Percentiles rank a stretch among this genome's conserved stretches.
Conservation (phyloP, 495 filamentous ascomycete genomes). For the Pseudotulostoma volvatum region DNA sequence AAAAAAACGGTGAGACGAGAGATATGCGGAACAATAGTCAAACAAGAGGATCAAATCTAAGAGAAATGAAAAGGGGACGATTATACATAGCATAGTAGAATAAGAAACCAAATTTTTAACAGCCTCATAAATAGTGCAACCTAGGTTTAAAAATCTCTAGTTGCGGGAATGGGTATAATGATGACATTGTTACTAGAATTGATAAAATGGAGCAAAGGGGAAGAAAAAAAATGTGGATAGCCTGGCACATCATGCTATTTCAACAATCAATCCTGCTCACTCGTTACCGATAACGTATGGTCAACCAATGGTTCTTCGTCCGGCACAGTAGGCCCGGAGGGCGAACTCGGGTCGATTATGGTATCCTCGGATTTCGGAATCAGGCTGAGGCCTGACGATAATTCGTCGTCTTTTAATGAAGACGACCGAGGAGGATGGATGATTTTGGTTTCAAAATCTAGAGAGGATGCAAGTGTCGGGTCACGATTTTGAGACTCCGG, state of each 20-base stretch:
- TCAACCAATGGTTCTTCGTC: too few species aligned
- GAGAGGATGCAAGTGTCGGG: slow-evolving; percentile 20
- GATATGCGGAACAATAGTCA: too few species aligned
- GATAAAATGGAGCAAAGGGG: background rate
- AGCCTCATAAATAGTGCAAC: background rate
- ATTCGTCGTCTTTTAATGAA: slow-evolving; percentile 14
- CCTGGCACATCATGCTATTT: too few species aligned
- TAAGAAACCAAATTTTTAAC: too few species aligned
- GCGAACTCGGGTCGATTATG: background rate
- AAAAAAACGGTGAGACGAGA: slow-evolving; percentile 3
- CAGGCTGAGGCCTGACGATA: background rate
- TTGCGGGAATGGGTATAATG: slow-evolving; percentile 19
- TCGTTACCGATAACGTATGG: too few species aligned
- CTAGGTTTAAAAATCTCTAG: slow-evolving; percentile 13
- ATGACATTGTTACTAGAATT: slow-evolving; percentile 1
- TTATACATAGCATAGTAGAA: too few species aligned
- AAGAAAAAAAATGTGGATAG: background rate
- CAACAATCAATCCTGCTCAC: too few species aligned
- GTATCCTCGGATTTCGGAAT: slow-evolving; percentile 3
- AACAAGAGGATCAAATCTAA: too few species aligned
- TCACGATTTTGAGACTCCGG: slow-evolving; percentile 9
- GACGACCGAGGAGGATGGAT: slow-evolving; percentile 24
- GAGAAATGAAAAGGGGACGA: too few species aligned
- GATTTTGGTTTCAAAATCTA: slow-evolving; percentile 18
- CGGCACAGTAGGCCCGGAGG: too few species aligned